These are phyloP conservation scores for Micromonas commoda DNA, from an alignment of 139 green algal species.

Conservation along the genomic window DNA sequence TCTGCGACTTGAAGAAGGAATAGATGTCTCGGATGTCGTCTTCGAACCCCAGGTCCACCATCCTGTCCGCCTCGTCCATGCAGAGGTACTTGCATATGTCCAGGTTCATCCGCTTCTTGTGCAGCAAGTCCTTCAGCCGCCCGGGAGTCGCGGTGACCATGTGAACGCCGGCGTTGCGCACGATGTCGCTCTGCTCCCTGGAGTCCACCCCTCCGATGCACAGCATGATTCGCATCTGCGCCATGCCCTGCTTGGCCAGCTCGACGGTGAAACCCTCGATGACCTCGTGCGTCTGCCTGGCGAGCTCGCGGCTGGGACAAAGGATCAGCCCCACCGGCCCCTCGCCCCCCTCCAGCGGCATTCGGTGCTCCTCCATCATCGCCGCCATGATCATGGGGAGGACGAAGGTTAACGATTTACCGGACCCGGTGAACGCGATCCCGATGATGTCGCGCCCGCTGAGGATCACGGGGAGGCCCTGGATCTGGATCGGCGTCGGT, in stretches of 20 bases:
- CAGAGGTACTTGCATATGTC: slow-evolving; percentile 87
- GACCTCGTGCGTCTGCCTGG: slow-evolving; percentile 78
- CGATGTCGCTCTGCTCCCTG: slow-evolving; percentile 38
- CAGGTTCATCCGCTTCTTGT: slow-evolving; percentile 83
- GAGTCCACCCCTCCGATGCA: slow-evolving; percentile 84
- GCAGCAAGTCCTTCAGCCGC: slow-evolving; percentile 89
- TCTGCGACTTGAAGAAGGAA: slow-evolving; percentile 71
- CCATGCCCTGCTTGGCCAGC: slow-evolving; percentile 50
- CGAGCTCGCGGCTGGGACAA: slow-evolving; percentile 91
- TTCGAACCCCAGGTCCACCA: slow-evolving; percentile 94
- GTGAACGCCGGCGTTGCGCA: slow-evolving; percentile 69
- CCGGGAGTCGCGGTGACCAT: slow-evolving; percentile 87
- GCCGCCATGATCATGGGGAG: slow-evolving; percentile 83
- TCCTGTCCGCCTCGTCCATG: slow-evolving; percentile 96
- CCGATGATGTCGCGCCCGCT: slow-evolving; percentile 96
- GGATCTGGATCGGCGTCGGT: slow-evolving; percentile 93
- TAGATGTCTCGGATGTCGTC: slow-evolving; percentile 81
- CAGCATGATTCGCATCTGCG: slow-evolving; percentile 75
- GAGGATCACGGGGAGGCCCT: slow-evolving; percentile 85
- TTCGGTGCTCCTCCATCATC: slow-evolving; percentile 40
- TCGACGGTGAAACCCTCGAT: slow-evolving; percentile 52
- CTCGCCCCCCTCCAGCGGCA: slow-evolving; percentile 74
- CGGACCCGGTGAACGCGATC: slow-evolving; percentile 92
- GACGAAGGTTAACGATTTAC: slow-evolving; percentile 93
- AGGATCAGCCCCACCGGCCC: slow-evolving; percentile 86